Conservation (phyloP, 2,329 filamentous ascomycete species). For the Phyllosticta ampelicida region DNA sequence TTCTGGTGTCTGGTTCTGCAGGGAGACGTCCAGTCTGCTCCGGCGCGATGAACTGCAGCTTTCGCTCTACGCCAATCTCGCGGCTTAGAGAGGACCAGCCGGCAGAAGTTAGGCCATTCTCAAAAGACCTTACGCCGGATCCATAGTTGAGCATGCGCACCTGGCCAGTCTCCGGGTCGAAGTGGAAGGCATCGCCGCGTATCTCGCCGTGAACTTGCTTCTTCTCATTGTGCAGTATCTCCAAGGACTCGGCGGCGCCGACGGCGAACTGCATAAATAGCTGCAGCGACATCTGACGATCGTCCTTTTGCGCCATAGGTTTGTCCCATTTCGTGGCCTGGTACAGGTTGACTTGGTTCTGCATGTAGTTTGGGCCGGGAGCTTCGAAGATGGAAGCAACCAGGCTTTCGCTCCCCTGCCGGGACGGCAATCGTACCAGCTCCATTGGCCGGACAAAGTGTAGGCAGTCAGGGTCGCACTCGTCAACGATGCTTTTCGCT, state of each 20-base stretch:
- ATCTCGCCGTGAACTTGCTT: constrained; percentile 86
- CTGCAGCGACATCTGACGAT: constrained; percentile 56
- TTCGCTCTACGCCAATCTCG: constrained; percentile 77
- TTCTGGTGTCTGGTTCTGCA: constrained; percentile 80
- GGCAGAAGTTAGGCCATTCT: constrained; percentile 72
- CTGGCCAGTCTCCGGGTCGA: constrained; percentile 55
- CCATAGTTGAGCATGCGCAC: constrained; percentile 81
- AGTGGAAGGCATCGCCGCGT: constrained; percentile 83
- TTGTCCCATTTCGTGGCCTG: constrained; percentile 11
- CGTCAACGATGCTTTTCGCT: constrained; percentile 58
- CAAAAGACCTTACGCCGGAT: constrained; percentile 76
- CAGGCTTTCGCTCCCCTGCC: constrained; percentile 61
- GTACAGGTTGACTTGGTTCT: constrained; percentile 57
- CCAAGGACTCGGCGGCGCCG: constrained; percentile 73
- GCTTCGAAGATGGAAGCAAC: constrained; percentile 73
- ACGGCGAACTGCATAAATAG: constrained; percentile 86
- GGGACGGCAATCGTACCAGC: constrained; percentile 58
- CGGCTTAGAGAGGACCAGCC: constrained; percentile 78
- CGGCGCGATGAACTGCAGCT: constrained; percentile 83
- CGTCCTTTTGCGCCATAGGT: constrained; percentile 14
- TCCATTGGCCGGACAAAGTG: constrained; percentile 77
- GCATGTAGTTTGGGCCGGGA: constrained; percentile 63
- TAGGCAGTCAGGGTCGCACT: constrained; percentile 59
- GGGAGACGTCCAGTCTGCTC: constrained; percentile 92
- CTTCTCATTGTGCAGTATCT: constrained; percentile 82